phyloP scores from a whole-genome alignment of 1,139 yeast genomes.

The Geotrichum aggregatum region DNA sequence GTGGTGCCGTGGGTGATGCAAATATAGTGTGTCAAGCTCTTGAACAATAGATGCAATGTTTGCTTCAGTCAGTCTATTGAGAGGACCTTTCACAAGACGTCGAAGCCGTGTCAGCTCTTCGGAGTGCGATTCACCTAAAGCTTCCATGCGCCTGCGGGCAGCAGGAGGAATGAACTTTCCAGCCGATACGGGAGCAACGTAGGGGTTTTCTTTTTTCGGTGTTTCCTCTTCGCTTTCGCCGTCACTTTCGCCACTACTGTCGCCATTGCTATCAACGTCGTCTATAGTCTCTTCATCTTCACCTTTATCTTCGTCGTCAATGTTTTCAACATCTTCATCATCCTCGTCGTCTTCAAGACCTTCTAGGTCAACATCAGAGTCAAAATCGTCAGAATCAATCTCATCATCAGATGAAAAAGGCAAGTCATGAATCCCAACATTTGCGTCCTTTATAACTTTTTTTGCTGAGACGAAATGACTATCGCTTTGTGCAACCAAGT shows the following conservation, averaged over 20 bases:
- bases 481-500: background rate
- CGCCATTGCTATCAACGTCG: constrained; percentile 29
- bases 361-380: constrained; percentile 28
- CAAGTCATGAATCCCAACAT: constrained; percentile 25
- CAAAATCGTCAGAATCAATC: constrained; percentile 47
- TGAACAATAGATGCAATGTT: constrained; percentile 67
- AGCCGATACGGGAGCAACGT: constrained; percentile 62
- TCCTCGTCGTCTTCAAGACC: constrained; percentile 29
- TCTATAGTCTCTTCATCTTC: constrained; percentile 32
- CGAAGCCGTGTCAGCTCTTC: constrained; percentile 52
- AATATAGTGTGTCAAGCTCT: constrained; percentile 61
- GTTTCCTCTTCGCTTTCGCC: constrained; percentile 50
- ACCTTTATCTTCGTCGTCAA: constrained; percentile 40
- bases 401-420: constrained; percentile 49
- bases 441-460: background rate
- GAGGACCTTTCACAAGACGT: constrained; percentile 67
- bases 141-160: constrained; percentile 48
- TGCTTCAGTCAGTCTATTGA: constrained; percentile 83
- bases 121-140: constrained; percentile 38
- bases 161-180: constrained; percentile 81
- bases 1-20: constrained; percentile 65
- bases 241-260: constrained; percentile 35
- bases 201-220: constrained; percentile 67
- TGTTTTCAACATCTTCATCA: constrained; percentile 27
- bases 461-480: background rate